Evolutionary conservation across 805 yeast genomes (phyloP).

Genomic region (Candida pini): DNA sequence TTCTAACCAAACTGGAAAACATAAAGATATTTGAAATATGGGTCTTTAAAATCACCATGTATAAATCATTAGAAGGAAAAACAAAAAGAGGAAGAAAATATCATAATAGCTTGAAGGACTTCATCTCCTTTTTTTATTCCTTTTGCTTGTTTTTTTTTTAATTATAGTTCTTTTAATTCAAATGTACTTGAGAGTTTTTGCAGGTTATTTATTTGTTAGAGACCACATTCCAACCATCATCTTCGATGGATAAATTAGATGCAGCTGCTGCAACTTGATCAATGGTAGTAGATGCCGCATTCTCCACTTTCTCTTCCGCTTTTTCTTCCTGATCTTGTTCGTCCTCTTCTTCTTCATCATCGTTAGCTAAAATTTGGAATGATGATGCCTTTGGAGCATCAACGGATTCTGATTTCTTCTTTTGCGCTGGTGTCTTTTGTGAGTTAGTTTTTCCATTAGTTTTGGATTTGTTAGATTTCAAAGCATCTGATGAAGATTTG

Average conservation of each 20-base stretch:
- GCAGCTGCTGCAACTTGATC: slow-evolving; percentile 18
- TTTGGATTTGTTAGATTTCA: not conserved
- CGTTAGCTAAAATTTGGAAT: slow-evolving; percentile 44
- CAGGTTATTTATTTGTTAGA: slow-evolving; percentile 27
- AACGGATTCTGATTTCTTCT: slow-evolving; percentile 19
- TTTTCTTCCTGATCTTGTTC: slow-evolving; percentile 31
- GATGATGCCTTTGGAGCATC: slow-evolving; percentile 38
- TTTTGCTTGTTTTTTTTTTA: too few species aligned
- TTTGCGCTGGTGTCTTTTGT: slow-evolving; percentile 6
- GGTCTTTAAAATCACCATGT: too few species aligned
- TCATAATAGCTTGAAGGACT: too few species aligned
- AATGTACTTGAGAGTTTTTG: too few species aligned
- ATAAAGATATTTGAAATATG: too few species aligned
- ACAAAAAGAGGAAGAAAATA: too few species aligned
- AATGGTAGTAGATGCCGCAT: slow-evolving; percentile 27
- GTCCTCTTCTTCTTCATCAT: slow-evolving; percentile 43
- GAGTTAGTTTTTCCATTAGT: too few species aligned
- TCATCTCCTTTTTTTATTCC: too few species aligned
- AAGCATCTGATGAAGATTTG: slow-evolving; percentile 2
- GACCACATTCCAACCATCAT: slow-evolving; percentile 43
- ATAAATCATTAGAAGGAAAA: too few species aligned
- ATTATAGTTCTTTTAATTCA: too few species aligned
- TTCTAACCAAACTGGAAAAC: not conserved
- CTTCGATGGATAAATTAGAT: slow-evolving; percentile 34
- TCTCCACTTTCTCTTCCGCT: not conserved